These are phyloP conservation scores for Tolypocladium nubicola DNA, from an alignment of 2,329 filamentous ascomycete species.

Conservation along the genomic window DNA sequence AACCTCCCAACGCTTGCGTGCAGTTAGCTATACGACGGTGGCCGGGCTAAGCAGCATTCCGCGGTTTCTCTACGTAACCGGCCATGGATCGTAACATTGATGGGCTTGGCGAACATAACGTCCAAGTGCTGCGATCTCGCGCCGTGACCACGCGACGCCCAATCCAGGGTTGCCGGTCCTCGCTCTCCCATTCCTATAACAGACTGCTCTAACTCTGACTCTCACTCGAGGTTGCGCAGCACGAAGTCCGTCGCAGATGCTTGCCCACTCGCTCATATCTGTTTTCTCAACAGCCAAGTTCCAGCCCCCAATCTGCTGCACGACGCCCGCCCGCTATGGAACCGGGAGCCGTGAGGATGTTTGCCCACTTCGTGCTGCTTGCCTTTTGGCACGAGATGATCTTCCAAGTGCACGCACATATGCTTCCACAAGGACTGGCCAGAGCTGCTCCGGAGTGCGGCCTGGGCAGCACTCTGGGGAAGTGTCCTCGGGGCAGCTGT, in stretches of 20 bases:
- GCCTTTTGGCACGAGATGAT: background rate
- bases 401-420: background rate
- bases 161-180: too few relatives aligned
- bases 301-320: background rate
- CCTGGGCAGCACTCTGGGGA: background rate
- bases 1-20: too few relatives aligned
- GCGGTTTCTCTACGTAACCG: too few relatives aligned
- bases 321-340: background rate
- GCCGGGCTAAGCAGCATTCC: too few relatives aligned
- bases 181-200: too few relatives aligned
- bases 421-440: background rate
- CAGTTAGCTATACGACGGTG: too few relatives aligned
- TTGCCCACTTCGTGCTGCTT: background rate
- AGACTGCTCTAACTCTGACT: too few relatives aligned
- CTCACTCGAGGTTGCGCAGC: background rate
- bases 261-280: background rate
- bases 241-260: background rate
- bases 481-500: conserved; percentile 19
- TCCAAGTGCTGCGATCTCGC: too few relatives aligned
- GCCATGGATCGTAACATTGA: too few relatives aligned
- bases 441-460: background rate
- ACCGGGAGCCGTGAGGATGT: background rate
- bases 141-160: too few relatives aligned
- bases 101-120: too few relatives aligned
- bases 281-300: background rate